Conservation (phyloP, 2,329 filamentous ascomycete species). For the Neonectria punicea region DNA sequence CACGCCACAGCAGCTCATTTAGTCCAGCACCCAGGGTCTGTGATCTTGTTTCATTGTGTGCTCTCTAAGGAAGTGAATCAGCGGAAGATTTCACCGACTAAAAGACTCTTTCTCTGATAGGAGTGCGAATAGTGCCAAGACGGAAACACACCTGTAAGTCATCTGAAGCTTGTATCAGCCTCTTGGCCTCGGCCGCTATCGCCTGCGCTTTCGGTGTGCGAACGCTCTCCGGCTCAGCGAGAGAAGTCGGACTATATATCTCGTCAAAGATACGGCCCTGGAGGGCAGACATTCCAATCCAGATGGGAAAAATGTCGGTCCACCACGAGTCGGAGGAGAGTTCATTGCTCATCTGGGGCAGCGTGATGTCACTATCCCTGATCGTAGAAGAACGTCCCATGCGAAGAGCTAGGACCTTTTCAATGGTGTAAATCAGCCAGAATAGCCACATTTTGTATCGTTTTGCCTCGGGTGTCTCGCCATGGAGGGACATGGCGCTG, state of each 20-base stretch:
- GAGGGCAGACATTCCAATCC: slow-evolving; percentile 30
- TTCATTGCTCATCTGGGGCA: slow-evolving; percentile 19
- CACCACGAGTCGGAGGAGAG: background rate
- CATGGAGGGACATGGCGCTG: slow-evolving; percentile 21
- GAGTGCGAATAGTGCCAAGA: background rate
- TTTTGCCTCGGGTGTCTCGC: slow-evolving; percentile 20
- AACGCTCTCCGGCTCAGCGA: slow-evolving; percentile 31
- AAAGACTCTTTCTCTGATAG: background rate
- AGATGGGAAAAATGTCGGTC: slow-evolving; percentile 11
- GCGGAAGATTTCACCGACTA: background rate
- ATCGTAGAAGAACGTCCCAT: slow-evolving; percentile 41
- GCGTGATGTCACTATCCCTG: slow-evolving; percentile 41
- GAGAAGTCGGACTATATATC: slow-evolving; percentile 41
- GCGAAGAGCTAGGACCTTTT: slow-evolving; percentile 41
- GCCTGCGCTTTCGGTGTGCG: slow-evolving; percentile 29
- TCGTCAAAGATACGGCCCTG: slow-evolving; percentile 43
- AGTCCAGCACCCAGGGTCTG: slow-evolving; percentile 17
- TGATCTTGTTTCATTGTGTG: background rate
- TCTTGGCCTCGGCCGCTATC: slow-evolving; percentile 27
- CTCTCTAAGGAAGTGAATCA: background rate
- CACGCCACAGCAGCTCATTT: slow-evolving; percentile 28
- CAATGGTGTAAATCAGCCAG: slow-evolving; percentile 41
- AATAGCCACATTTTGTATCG: slow-evolving; percentile 33
- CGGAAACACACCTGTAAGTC: slow-evolving; percentile 2
- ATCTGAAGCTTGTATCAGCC: slow-evolving; percentile 7